phyloP scores from a whole-genome alignment of 305 asterid species.

The Fraxinus xanthoxyloides region DNA sequence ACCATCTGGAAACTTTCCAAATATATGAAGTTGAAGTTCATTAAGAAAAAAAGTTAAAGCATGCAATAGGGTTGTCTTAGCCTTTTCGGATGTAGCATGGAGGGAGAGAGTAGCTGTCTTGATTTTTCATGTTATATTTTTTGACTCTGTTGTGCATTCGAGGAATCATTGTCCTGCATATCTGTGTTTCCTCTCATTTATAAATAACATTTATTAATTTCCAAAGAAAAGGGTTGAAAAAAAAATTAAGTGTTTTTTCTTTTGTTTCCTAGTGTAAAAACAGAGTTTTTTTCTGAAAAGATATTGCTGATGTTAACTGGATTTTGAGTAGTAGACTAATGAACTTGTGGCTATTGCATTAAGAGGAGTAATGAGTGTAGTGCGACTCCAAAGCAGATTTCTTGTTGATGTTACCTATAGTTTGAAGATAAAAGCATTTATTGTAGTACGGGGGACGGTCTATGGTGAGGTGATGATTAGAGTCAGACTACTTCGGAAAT shows the following conservation, averaged over 20 bases:
- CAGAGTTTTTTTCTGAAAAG: background rate
- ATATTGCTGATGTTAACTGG: background rate
- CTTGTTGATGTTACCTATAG: background rate
- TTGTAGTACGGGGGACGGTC: background rate
- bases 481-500: background rate
- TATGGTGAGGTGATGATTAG: background rate
- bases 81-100: background rate
- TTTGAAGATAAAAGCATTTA: background rate
- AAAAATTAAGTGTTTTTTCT: background rate
- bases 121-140: background rate
- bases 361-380: background rate
- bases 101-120: background rate
- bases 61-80: background rate
- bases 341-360: background rate
- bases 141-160: background rate
- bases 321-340: background rate
- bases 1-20: background rate
- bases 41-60: background rate
- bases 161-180: background rate
- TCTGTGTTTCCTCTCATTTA: background rate
- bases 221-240: background rate
- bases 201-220: background rate
- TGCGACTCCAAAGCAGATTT: background rate
- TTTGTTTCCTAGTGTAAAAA: background rate
- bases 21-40: background rate